Percentiles rank a stretch among this genome's conserved stretches.
phyloP scores from a whole-genome alignment of 179 eudicot species.

The Nepenthes alata region DNA sequence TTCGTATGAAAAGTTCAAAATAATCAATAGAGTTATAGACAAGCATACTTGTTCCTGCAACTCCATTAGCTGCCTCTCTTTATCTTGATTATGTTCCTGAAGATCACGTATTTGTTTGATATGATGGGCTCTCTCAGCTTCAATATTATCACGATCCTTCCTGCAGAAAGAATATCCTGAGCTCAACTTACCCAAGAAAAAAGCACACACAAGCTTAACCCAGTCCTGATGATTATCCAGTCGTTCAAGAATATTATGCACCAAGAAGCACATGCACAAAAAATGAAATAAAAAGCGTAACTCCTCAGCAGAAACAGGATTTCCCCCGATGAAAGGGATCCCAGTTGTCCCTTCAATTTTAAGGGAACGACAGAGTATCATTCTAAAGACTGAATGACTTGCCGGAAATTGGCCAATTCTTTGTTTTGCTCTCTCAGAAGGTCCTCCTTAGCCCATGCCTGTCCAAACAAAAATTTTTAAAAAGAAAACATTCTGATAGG shows the following conservation, averaged over 20 bases:
- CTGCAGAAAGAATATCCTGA: conserved; percentile 24
- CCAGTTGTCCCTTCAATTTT: too few relatives aligned
- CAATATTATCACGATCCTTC: conserved; percentile 83
- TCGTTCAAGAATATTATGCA: background rate
- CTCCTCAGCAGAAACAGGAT: too few relatives aligned
- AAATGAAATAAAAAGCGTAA: too few relatives aligned
- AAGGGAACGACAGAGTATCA: background rate
- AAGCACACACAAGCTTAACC: background rate
- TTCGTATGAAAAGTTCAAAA: too few relatives aligned
- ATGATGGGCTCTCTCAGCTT: conserved; percentile 88
- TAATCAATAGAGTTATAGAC: background rate
- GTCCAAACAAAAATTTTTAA: conserved; percentile 6
- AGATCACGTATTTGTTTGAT: conserved; percentile 84
- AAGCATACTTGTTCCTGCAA: conserved; percentile 87
- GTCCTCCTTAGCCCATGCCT: conserved; percentile 99
- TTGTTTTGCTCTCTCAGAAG: conserved; percentile 83
- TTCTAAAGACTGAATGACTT: background rate
- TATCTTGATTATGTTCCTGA: conserved; percentile 87
- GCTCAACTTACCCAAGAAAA: background rate
- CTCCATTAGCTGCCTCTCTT: conserved; percentile 77
- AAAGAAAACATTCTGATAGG: too few relatives aligned
- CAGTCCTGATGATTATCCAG: background rate
- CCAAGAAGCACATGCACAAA: too few relatives aligned
- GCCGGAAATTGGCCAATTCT: conserved; percentile 82
- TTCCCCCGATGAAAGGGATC: too few relatives aligned